phyloP scores from a whole-genome alignment of 352 stramenopile species.

The Pythium plurisporium region DNA sequence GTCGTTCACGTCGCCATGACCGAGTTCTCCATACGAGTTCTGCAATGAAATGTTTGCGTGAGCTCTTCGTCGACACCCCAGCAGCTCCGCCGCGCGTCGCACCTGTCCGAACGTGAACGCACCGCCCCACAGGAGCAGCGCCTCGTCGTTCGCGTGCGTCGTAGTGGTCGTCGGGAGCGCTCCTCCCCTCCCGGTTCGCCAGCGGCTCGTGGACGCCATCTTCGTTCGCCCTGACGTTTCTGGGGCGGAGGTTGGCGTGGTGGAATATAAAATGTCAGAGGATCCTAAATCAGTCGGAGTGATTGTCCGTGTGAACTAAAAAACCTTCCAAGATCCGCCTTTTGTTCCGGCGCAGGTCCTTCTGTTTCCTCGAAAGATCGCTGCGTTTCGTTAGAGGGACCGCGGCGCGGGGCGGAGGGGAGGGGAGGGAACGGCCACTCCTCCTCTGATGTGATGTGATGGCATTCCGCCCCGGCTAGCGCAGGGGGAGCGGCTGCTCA shows the following conservation, averaged over 20 bases:
- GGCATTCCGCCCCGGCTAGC: background rate
- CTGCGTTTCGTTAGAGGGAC: background rate
- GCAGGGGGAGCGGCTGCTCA: no score
- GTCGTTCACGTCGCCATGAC: conserved; percentile 71
- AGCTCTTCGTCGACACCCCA: no score
- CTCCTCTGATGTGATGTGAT: no score
- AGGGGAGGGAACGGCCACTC: no score
- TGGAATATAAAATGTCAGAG: no score
- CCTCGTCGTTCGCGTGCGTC: background rate
- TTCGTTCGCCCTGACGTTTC: no score
- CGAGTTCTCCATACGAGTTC: conserved; percentile 93
- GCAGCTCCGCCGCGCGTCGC: background rate
- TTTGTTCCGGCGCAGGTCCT: background rate
- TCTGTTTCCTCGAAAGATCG: conserved; percentile 14
- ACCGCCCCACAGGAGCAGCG: conserved; percentile 13
- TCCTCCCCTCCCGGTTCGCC: no score
- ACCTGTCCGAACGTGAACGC: conserved; percentile 24
- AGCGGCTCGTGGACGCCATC: no score
- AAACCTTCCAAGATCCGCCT: conserved; percentile 3
- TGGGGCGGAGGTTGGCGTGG: no score
- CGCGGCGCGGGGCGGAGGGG: background rate
- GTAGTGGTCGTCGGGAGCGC: no score
- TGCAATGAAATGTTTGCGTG: no score
- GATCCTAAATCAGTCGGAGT: conserved; percentile 9
- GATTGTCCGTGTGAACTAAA: background rate